These are phyloP conservation scores for Schwanniomyces polymorphus DNA, from an alignment of 805 yeast species.

Conservation along the genomic window DNA sequence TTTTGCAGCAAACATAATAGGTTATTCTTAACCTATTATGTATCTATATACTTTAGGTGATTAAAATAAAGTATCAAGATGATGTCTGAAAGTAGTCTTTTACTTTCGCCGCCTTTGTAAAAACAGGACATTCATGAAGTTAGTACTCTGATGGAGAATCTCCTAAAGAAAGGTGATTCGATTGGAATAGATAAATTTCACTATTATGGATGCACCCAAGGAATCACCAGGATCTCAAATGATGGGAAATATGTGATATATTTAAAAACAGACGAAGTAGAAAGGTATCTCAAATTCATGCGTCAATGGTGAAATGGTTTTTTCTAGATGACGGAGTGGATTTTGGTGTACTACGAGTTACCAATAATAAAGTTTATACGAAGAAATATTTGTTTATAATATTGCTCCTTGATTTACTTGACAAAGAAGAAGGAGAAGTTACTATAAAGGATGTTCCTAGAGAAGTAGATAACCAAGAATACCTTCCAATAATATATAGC, in stretches of 20 bases:
- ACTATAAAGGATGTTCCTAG: not conserved
- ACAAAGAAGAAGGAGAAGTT: not conserved
- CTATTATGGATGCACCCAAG: not conserved
- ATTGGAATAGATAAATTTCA: too few species aligned
- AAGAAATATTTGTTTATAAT: not conserved
- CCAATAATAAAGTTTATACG: not conserved
- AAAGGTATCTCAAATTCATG: not conserved
- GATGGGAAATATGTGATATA: not conserved
- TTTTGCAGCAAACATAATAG: too few species aligned
- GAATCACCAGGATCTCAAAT: not conserved
- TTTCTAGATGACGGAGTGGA: not conserved
- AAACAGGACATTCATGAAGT: not conserved
- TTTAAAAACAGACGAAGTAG: not conserved
- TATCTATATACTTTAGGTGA: too few species aligned
- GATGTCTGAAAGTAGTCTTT: too few species aligned
- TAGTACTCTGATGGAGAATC: not conserved
- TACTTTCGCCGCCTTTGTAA: not conserved
- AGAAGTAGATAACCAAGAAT: not conserved
- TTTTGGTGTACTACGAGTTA: not conserved
- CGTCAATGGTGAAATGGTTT: not conserved
- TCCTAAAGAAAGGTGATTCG: not conserved
- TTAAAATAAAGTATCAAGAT: too few species aligned
- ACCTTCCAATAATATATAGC: too few species aligned
- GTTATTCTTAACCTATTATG: too few species aligned
- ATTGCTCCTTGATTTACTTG: not conserved